Evolutionary conservation across 371 early-diverging fungal genomes (phyloP).

Genomic region (Mycotypha africana): DNA sequence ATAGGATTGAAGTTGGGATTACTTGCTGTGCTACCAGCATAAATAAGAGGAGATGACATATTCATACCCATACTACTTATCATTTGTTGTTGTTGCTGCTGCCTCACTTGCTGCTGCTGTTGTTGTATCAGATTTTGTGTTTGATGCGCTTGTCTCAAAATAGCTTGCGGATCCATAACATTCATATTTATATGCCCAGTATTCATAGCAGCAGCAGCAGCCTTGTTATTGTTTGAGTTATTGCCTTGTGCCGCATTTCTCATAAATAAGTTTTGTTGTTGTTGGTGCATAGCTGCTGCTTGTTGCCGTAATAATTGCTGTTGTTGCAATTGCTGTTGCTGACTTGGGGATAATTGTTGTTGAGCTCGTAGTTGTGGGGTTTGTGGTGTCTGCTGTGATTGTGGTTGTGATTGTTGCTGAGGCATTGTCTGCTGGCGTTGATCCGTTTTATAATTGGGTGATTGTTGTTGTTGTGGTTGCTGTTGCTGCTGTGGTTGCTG

Average conservation of each 20-base stretch:
- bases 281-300: slow-evolving; percentile 16
- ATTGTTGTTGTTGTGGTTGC: not conserved
- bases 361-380: not conserved
- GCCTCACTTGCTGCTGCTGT: slow-evolving; percentile 1
- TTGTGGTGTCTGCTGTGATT: not conserved
- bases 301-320: slow-evolving; percentile 9
- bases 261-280: slow-evolving; percentile 10
- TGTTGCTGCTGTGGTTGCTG: not conserved
- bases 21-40: not conserved
- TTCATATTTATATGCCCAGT: not conserved
- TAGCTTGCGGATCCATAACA: not conserved
- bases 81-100: slow-evolving; percentile 9
- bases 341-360: slow-evolving; percentile 2
- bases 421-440: too few species aligned
- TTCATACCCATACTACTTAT: not conserved
- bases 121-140: too few species aligned
- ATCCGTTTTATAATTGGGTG: too few species aligned
- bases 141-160: not conserved
- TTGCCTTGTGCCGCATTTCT: not conserved
- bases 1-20: not conserved
- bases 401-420: not conserved
- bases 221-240: not conserved
- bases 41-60: not conserved
- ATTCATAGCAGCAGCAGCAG: too few species aligned
- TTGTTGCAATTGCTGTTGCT: slow-evolving; percentile 2